Evolutionary conservation across 768 basidiomycete genomes (phyloP).

Genomic region (Psilocybe azurescens): DNA sequence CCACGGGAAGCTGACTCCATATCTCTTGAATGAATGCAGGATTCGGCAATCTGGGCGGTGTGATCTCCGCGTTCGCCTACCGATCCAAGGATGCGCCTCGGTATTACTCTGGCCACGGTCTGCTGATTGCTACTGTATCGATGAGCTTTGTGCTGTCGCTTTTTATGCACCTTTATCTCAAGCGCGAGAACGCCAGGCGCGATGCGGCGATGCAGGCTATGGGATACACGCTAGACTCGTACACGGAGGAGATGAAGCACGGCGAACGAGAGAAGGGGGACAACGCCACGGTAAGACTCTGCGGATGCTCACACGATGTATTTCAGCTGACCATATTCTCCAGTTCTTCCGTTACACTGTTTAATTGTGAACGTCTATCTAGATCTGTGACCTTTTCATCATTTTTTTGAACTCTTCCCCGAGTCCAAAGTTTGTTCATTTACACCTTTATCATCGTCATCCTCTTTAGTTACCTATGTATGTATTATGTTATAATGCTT

Average conservation of each 20-base stretch:
- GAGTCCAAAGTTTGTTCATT: too few relatives aligned
- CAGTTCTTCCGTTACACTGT: constrained; percentile 38
- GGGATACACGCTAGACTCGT: constrained; percentile 31
- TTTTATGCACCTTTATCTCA: constrained; percentile 34
- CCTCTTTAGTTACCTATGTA: background rate
- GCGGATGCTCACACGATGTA: background rate
- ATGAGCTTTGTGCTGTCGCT: constrained; percentile 31
- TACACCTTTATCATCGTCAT: background rate
- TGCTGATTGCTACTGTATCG: constrained; percentile 32
- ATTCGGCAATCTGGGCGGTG: constrained; percentile 37
- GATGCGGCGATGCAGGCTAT: constrained; percentile 27
- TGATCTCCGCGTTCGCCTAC: constrained; percentile 36
- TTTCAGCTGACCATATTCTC: background rate
- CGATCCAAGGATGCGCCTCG: constrained; percentile 32
- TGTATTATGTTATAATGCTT: too few relatives aligned
- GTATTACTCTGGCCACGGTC: constrained; percentile 36
- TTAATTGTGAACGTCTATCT: background rate
- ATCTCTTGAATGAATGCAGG: constrained; percentile 16
- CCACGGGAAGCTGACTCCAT: background rate
- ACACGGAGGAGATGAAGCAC: constrained; percentile 34
- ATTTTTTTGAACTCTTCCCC: background rate
- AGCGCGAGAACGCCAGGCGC: constrained; percentile 31
- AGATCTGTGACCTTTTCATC: too few relatives aligned
- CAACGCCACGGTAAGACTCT: constrained; percentile 32
- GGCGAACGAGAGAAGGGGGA: constrained; percentile 35